phyloP scores from a whole-genome alignment of 176 grass and related monocot species.

The Lolium perenne region DNA sequence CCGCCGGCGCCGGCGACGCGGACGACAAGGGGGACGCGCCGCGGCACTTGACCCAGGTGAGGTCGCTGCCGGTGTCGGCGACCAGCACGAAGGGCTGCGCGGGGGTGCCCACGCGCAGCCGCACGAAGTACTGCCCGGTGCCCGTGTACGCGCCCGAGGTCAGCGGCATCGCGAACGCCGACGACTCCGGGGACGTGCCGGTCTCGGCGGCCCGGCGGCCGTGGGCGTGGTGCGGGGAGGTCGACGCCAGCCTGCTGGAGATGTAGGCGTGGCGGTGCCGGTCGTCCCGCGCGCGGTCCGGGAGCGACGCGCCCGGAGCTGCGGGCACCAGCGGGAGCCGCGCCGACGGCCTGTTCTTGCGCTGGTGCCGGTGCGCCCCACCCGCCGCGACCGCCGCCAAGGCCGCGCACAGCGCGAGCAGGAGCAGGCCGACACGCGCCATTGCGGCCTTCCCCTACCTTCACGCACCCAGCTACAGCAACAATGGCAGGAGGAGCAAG shows the following conservation, averaged over 20 bases:
- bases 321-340: slow-evolving; percentile 3
- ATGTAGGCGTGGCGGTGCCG: slow-evolving; percentile 48
- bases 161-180: slow-evolving; percentile 79
- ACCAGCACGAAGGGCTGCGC: slow-evolving; percentile 80
- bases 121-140: slow-evolving; percentile 84
- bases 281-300: slow-evolving; percentile 40
- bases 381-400: not conserved
- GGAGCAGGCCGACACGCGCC: not conserved
- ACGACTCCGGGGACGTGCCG: slow-evolving; percentile 21
- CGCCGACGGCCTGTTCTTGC: not conserved
- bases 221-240: not conserved
- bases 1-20: not conserved
- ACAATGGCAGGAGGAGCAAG: not conserved
- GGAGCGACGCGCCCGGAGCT: slow-evolving; percentile 41
- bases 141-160: slow-evolving; percentile 77
- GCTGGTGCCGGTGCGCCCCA: not conserved
- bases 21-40: too few relatives aligned
- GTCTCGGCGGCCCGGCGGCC: slow-evolving; percentile 36
- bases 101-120: slow-evolving; percentile 84
- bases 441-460: not conserved
- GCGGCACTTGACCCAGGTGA: slow-evolving; percentile 95
- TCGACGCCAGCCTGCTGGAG: slow-evolving; percentile 4
- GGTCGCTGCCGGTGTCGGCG: slow-evolving; percentile 96
- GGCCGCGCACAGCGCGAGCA: not conserved
- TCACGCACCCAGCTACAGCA: not conserved